Percentiles rank a stretch among this genome's conserved stretches.
Conservation (phyloP, 2,329 filamentous ascomycete genomes). For the Aspergillus tamarii region DNA sequence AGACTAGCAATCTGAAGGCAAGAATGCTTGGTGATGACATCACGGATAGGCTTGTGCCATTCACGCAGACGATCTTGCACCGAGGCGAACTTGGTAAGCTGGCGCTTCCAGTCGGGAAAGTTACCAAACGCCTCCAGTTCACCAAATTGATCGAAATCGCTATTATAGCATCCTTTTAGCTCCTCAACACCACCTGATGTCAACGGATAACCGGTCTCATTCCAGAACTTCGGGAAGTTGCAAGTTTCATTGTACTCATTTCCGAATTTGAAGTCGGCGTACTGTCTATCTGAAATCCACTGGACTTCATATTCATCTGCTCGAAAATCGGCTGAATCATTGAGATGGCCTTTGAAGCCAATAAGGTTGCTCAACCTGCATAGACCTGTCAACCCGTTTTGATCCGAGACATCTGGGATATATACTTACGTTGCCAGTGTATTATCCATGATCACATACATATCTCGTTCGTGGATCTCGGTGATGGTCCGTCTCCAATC, state of each 20-base stretch:
- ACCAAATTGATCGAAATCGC: constrained; percentile 68
- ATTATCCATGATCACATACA: constrained; percentile 70
- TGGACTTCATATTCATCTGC: constrained; percentile 59
- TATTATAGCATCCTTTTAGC: constrained; percentile 62
- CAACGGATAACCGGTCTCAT: constrained; percentile 58
- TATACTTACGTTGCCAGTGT: constrained; percentile 62
- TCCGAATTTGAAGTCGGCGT: constrained; percentile 61
- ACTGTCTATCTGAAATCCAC: constrained; percentile 59
- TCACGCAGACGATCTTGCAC: constrained; percentile 69
- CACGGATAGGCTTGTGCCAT: constrained; percentile 62
- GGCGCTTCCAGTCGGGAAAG: constrained; percentile 65
- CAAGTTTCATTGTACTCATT: constrained; percentile 60
- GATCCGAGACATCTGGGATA: background rate
- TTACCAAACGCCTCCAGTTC: constrained; percentile 67
- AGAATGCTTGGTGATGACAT: constrained; percentile 63
- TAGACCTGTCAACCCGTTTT: background rate
- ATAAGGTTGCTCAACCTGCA: constrained; percentile 60
- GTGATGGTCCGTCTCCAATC: constrained; percentile 61
- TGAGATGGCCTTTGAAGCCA: constrained; percentile 64
- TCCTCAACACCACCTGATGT: constrained; percentile 49
- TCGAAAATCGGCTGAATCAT: constrained; percentile 60
- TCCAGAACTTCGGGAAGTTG: constrained; percentile 64
- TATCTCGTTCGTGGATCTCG: constrained; percentile 62
- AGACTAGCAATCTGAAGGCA: constrained; percentile 65
- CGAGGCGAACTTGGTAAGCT: constrained; percentile 67